A percentile compares a stretch with the other conserved stretches of the same genome.
Conservation (phyloP, 139 green algal genomes). For the Chlorella sp. region DNA sequence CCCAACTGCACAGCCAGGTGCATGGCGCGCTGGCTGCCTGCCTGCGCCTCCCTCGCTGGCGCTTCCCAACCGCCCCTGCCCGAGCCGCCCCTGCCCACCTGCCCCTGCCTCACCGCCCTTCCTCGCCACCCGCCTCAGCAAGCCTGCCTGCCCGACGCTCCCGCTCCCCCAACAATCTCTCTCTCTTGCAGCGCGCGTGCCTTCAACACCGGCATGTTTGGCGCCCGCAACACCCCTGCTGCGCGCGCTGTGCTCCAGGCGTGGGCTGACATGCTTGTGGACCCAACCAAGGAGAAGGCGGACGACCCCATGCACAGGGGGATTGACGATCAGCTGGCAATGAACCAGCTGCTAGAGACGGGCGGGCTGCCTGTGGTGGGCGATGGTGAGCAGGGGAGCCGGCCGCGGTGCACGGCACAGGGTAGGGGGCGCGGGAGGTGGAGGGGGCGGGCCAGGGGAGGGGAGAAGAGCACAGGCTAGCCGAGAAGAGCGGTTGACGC, state of each 20-base stretch:
- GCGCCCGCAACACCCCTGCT: background rate
- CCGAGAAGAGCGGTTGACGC: too few species aligned
- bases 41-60: too few species aligned
- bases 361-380: background rate
- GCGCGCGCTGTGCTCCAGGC: background rate
- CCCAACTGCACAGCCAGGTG: too few species aligned
- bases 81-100: too few species aligned
- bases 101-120: background rate
- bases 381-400: background rate
- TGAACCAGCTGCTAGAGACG: background rate
- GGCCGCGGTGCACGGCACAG: too few species aligned
- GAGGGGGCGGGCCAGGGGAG: background rate
- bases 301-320: slow-evolving; percentile 6
- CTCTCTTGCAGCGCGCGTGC: background rate
- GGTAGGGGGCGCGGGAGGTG: too few species aligned
- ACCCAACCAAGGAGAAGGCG: background rate
- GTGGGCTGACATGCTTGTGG: slow-evolving; percentile 11
- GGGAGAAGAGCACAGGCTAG: too few species aligned
- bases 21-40: too few species aligned
- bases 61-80: too few species aligned
- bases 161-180: background rate
- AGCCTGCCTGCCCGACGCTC: background rate
- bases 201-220: slow-evolving; percentile 20
- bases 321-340: slow-evolving; percentile 17
- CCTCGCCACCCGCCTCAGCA: background rate